phyloP scores from a whole-genome alignment of 2,329 filamentous ascomycete genomes.

The Pseudogymnoascus sp. region DNA sequence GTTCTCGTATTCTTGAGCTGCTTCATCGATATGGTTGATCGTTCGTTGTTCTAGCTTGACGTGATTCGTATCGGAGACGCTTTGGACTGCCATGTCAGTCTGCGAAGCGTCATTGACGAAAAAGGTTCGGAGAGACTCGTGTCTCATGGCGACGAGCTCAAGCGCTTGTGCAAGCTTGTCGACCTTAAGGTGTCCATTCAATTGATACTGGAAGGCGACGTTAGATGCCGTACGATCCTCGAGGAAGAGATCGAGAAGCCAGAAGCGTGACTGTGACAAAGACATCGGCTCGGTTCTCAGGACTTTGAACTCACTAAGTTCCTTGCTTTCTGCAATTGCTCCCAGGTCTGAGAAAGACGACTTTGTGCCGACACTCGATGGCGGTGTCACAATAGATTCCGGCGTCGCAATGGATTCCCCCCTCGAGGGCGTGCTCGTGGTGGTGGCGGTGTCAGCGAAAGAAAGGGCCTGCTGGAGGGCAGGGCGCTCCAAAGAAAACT shows the following conservation, averaged over 20 bases:
- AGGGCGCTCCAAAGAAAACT: background rate
- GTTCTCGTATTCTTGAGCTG: slow-evolving; percentile 21
- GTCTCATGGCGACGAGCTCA: slow-evolving; percentile 19
- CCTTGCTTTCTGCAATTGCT: slow-evolving; percentile 11
- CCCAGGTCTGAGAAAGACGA: slow-evolving; percentile 11
- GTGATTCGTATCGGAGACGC: slow-evolving; percentile 27
- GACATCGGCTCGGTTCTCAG: slow-evolving; percentile 25
- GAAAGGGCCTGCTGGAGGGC: background rate
- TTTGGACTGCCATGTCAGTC: slow-evolving; percentile 12
- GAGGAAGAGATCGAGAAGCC: slow-evolving; percentile 31
- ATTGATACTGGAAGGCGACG: slow-evolving; percentile 26
- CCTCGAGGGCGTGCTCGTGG: background rate
- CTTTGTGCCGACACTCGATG: slow-evolving; percentile 6
- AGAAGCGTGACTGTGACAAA: slow-evolving; percentile 36
- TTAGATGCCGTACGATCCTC: slow-evolving; percentile 36
- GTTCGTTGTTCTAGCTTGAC: slow-evolving; percentile 12
- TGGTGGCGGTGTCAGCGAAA: slow-evolving; percentile 9
- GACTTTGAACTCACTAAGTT: slow-evolving; percentile 12
- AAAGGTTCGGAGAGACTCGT: slow-evolving; percentile 12
- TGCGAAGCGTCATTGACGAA: slow-evolving; percentile 12
- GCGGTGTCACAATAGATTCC: background rate
- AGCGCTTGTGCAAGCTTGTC: slow-evolving; percentile 30
- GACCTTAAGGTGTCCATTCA: slow-evolving; percentile 30
- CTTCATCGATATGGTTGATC: slow-evolving; percentile 18
- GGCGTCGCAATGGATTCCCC: slow-evolving; percentile 8